Conservation (phyloP, 2,329 filamentous ascomycete genomes). For the Ophiocordyceps camponoti-leonardi region DNA sequence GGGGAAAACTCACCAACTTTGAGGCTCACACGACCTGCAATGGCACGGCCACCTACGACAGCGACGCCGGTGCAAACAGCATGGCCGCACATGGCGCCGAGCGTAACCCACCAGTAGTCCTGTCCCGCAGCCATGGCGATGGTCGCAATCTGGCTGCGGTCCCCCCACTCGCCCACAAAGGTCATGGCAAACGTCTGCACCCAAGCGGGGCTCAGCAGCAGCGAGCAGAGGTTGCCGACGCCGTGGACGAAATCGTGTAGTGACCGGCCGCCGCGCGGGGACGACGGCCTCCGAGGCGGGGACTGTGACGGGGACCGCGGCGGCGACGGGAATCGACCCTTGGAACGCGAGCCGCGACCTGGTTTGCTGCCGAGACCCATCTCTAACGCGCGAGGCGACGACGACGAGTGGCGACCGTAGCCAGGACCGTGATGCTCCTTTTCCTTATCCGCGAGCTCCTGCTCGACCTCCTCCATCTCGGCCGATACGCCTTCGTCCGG, state of each 20-base stretch:
- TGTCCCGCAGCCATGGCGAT: constrained; percentile 97
- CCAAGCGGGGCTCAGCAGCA: constrained; percentile 89
- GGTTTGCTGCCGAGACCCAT: constrained; percentile 47
- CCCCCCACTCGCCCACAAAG: constrained; percentile 95
- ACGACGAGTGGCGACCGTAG: constrained; percentile 42
- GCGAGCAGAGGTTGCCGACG: constrained; percentile 68
- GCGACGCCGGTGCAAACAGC: constrained; percentile 80
- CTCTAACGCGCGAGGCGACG: constrained; percentile 63
- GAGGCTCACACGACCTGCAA: constrained; percentile 87
- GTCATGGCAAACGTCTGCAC: constrained; percentile 99
- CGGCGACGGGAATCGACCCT: constrained; percentile 62
- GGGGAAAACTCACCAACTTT: constrained; percentile 62
- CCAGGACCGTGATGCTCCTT: constrained; percentile 51
- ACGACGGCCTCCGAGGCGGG: constrained; percentile 42
- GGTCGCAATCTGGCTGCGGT: constrained; percentile 92
- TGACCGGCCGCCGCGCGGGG: constrained; percentile 25
- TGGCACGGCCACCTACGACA: constrained; percentile 78
- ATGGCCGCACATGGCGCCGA: constrained; percentile 75
- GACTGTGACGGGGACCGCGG: constrained; percentile 68
- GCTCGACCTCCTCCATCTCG: constrained; percentile 94
- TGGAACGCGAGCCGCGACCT: constrained; percentile 47
- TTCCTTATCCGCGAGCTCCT: constrained; percentile 88
- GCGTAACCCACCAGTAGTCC: constrained; percentile 97
- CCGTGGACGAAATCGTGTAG: constrained; percentile 35
- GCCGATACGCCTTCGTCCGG: constrained; percentile 83